A percentile compares a stretch with the other conserved stretches of the same genome.
Conservation (phyloP, 2,329 filamentous ascomycete species). For the Rosellinia necatrix region DNA sequence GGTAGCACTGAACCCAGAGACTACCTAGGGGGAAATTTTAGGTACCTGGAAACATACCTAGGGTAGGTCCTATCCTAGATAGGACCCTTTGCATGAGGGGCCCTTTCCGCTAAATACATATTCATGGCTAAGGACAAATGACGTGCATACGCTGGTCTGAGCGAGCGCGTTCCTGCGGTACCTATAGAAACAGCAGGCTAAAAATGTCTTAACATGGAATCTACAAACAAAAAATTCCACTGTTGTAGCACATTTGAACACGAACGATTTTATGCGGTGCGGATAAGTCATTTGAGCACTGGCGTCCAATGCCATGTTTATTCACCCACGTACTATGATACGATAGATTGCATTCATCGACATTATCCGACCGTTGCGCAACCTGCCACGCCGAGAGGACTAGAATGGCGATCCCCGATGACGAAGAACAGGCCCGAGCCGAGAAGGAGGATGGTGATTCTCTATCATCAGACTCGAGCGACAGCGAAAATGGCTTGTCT, state of each 20-base stretch:
- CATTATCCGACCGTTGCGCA: neutral
- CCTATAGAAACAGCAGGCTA: too few species aligned
- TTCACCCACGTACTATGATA: neutral
- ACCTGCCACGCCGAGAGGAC: neutral
- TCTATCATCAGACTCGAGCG: conserved; percentile 42
- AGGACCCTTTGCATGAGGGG: too few species aligned
- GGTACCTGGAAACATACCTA: too few species aligned
- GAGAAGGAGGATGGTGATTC: conserved; percentile 36
- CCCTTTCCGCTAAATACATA: too few species aligned
- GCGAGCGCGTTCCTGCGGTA: too few species aligned
- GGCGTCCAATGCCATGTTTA: neutral
- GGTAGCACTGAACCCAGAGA: too few species aligned
- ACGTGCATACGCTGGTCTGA: neutral
- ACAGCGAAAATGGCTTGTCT: conserved; percentile 45
- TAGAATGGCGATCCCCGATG: conserved; percentile 46
- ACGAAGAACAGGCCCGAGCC: conserved; percentile 47
- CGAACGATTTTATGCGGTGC: conserved; percentile 1
- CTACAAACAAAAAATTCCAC: conserved; percentile 15
- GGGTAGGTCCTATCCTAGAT: too few species aligned
- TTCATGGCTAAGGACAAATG: too few species aligned
- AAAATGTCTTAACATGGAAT: neutral
- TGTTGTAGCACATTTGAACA: conserved; percentile 12
- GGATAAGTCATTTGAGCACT: neutral
- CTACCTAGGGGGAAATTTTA: too few species aligned
- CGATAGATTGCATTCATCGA: conserved; percentile 1